Conservation (phyloP, 2,329 filamentous ascomycete species). For the Cytospora paraplurivora region DNA sequence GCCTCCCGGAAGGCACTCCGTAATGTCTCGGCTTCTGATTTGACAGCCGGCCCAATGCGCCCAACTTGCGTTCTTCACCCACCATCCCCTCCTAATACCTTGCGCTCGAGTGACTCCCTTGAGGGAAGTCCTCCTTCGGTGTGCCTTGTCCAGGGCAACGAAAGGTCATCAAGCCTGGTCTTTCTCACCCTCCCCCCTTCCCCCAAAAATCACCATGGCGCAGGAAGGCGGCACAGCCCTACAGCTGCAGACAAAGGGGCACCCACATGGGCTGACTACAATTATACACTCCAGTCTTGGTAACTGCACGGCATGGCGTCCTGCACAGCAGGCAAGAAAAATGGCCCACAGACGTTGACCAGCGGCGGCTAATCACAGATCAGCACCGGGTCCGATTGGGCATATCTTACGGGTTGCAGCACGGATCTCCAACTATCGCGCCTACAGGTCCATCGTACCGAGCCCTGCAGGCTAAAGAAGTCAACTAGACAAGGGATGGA, state of each 20-base stretch:
- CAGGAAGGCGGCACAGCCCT: constrained; percentile 3
- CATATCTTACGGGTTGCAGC: constrained; percentile 3
- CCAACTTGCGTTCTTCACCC: neutral
- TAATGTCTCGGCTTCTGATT: neutral
- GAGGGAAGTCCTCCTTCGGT: neutral
- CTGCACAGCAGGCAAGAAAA: neutral
- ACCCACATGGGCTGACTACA: neutral
- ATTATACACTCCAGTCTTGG: neutral
- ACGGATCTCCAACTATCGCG: constrained; percentile 17
- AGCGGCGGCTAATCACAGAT: constrained; percentile 17
- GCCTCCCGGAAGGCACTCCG: neutral
- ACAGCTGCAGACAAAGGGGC: neutral
- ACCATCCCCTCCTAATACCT: neutral
- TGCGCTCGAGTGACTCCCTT: neutral
- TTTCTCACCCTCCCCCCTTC: neutral
- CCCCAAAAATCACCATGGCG: neutral
- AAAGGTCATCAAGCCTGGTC: neutral
- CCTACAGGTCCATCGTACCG: constrained; percentile 8
- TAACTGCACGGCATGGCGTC: neutral
- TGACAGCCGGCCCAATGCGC: neutral
- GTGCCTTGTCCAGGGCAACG: neutral
- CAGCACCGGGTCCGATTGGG: constrained; percentile 8
- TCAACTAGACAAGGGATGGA: neutral
- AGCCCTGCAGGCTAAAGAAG: neutral
- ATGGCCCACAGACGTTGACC: constrained; percentile 10